phyloP scores from a whole-genome alignment of 192 early-diverging fungal genomes.

The Coemansia asiatica region DNA sequence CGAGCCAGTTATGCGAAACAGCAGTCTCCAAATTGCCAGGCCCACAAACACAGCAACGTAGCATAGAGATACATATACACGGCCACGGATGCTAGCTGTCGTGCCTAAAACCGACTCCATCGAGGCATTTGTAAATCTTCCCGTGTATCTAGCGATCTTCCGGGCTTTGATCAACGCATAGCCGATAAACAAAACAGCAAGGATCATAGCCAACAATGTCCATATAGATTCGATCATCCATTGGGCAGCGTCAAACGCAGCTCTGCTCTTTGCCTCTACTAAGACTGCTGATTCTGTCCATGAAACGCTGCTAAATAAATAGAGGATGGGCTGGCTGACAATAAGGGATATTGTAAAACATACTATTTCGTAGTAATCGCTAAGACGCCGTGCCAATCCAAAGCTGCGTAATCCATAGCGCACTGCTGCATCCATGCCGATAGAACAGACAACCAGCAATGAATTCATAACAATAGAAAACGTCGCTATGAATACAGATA shows the following conservation, averaged over 20 bases:
- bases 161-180: conserved; percentile 28
- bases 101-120: conserved; percentile 25
- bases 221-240: conserved; percentile 35
- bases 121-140: conserved; percentile 1
- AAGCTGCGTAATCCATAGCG: conserved; percentile 44
- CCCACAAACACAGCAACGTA: conserved; percentile 11
- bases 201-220: conserved; percentile 11
- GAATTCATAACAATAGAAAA: conserved; percentile 16
- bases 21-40: conserved; percentile 13
- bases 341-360: conserved; percentile 16
- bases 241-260: conserved; percentile 13
- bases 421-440: conserved; percentile 28
- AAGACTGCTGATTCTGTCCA: conserved; percentile 19
- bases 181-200: neutral
- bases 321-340: conserved; percentile 32
- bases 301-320: conserved; percentile 21
- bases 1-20: conserved; percentile 28
- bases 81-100: conserved; percentile 20
- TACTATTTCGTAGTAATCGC: conserved; percentile 19
- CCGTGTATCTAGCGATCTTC: conserved; percentile 15
- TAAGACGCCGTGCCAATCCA: conserved; percentile 22
- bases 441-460: conserved; percentile 22
- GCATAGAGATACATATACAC: conserved; percentile 13
- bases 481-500: conserved; percentile 9
- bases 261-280: neutral